A percentile compares a stretch with the other conserved stretches of the same genome.
These are phyloP conservation scores for Avena insularis DNA, from an alignment of 176 grass and related monocot species.

Conservation along the genomic window DNA sequence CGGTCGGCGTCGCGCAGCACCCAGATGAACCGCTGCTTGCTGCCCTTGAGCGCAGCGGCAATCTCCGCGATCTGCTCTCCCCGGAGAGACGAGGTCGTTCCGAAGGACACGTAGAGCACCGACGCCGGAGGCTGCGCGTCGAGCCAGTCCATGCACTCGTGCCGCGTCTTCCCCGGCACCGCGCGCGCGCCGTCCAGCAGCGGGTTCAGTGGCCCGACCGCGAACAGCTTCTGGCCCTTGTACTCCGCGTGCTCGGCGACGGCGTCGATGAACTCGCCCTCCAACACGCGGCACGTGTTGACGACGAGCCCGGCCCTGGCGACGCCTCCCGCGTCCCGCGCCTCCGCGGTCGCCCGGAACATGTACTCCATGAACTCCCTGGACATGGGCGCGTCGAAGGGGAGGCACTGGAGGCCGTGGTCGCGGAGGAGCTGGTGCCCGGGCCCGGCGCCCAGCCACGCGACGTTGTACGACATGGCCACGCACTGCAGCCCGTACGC, in stretches of 20 bases:
- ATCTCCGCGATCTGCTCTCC: background rate
- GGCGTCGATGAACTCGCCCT: constrained; percentile 18
- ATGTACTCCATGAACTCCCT: constrained; percentile 34
- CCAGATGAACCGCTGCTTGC: constrained; percentile 68
- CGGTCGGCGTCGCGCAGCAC: constrained; percentile 65
- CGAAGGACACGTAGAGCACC: constrained; percentile 11
- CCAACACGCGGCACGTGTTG: constrained; percentile 50
- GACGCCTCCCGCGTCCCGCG: constrained; percentile 3
- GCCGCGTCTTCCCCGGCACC: background rate
- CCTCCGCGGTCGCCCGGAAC: background rate
- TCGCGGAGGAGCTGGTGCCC: constrained; percentile 16
- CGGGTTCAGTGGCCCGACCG: background rate
- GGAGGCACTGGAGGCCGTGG: constrained; percentile 1
- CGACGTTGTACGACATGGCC: background rate
- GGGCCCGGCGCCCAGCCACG: background rate
- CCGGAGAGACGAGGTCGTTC: background rate
- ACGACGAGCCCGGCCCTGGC: constrained; percentile 34
- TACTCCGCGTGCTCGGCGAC: background rate
- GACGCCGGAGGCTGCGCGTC: constrained; percentile 4
- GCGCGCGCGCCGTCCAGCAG: background rate
- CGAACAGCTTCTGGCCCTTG: background rate
- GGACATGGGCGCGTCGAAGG: constrained; percentile 35
- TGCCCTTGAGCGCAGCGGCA: constrained; percentile 39
- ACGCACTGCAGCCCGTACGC: constrained; percentile 8
- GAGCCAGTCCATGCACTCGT: constrained; percentile 5